These are phyloP conservation scores for Solanum ahanhuiri DNA, from an alignment of 257 asterid genomes.

Conservation along the genomic window DNA sequence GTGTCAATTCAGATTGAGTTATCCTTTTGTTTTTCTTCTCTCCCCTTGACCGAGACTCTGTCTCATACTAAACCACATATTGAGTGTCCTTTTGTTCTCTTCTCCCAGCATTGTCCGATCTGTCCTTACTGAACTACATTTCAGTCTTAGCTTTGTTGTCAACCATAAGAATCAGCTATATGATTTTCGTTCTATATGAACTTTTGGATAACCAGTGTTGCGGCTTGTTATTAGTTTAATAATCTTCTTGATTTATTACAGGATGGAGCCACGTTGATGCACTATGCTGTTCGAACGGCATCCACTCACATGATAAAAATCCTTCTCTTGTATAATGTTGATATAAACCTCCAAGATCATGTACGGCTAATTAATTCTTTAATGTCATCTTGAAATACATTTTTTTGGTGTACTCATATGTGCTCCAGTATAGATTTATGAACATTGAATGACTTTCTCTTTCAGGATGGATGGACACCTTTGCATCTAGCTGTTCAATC, in stretches of 20 bases:
- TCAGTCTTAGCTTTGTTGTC: neutral
- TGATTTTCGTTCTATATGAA: neutral
- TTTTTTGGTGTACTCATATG: neutral
- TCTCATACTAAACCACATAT: neutral
- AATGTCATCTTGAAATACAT: neutral
- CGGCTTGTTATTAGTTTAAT: neutral
- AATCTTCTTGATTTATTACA: slow-evolving; percentile 22
- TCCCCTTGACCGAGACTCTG: neutral
- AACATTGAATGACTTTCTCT: neutral
- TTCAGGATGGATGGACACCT: slow-evolving; percentile 89
- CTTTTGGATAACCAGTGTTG: neutral
- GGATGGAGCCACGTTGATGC: slow-evolving; percentile 92
- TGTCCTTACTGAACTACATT: neutral
- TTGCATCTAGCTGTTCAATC: slow-evolving; percentile 92
- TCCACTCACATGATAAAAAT: slow-evolving; percentile 88
- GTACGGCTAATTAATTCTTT: slow-evolving; percentile 25
- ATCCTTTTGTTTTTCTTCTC: neutral
- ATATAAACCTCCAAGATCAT: slow-evolving; percentile 62
- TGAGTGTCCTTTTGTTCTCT: neutral
- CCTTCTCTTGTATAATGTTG: slow-evolving; percentile 72
- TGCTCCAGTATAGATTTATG: neutral
- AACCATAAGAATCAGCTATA: neutral
- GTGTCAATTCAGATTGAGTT: neutral
- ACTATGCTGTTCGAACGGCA: slow-evolving; percentile 74
- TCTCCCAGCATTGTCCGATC: neutral